These are phyloP conservation scores for Neurospora sp. DNA, from an alignment of 495 filamentous ascomycete species.

Conservation along the genomic window DNA sequence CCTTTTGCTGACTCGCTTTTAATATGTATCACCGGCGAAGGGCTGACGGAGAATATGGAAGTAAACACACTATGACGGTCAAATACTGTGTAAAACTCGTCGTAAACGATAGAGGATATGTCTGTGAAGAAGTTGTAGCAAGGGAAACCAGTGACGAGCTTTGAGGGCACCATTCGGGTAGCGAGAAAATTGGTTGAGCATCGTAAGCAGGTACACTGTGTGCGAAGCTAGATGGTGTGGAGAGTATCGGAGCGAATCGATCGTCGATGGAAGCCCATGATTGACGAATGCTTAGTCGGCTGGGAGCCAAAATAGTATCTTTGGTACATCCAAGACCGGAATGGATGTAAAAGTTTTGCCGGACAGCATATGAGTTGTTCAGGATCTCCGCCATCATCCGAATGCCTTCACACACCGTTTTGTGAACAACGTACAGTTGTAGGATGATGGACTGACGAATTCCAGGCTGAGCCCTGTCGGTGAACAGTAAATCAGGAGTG, in stretches of 20 bases:
- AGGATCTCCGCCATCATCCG: neutral
- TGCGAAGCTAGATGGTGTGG: neutral
- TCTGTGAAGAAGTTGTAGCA: neutral
- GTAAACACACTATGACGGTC: neutral
- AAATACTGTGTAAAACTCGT: neutral
- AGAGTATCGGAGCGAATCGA: neutral
- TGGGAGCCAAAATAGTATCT: neutral
- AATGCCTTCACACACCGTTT: neutral
- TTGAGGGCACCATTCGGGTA: neutral
- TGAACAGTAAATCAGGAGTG: neutral
- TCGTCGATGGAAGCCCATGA: neutral
- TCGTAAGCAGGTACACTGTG: neutral
- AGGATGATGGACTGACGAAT: neutral
- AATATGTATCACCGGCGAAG: neutral
- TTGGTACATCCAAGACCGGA: neutral
- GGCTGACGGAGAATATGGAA: neutral
- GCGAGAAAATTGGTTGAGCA: neutral
- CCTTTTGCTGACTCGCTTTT: neutral
- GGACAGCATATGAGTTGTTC: neutral
- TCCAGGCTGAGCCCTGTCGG: neutral
- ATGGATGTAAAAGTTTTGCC: neutral
- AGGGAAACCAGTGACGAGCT: neutral
- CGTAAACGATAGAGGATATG: neutral
- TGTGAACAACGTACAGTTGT: neutral
- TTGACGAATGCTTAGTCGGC: neutral